Conservation (phyloP, 495 filamentous ascomycete species). For the Tuber calosporum region DNA sequence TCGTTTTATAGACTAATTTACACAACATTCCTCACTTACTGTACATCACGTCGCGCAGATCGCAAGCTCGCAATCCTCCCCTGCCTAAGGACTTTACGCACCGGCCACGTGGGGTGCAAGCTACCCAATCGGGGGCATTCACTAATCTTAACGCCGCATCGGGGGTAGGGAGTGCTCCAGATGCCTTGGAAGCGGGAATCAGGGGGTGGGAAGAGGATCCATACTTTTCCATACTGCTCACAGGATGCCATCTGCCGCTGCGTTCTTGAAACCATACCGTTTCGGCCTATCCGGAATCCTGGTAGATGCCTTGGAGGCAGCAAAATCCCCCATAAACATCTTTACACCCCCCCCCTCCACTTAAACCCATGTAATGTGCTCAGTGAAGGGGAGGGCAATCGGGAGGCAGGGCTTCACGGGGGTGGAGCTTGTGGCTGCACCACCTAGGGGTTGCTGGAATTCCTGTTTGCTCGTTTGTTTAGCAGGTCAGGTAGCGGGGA, state of each 20-base stretch:
- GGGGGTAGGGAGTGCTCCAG: constrained; percentile 46
- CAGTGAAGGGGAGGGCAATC: constrained; percentile 52
- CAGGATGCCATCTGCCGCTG: constrained; percentile 53
- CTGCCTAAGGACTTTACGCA: constrained; percentile 55
- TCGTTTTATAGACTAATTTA: neutral
- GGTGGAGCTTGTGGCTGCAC: constrained; percentile 59
- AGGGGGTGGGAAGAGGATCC: constrained; percentile 8
- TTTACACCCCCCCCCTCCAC: constrained; percentile 32
- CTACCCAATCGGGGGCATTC: constrained; percentile 60
- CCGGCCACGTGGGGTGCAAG: constrained; percentile 55
- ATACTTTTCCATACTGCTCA: constrained; percentile 51
- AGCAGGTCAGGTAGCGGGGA: neutral
- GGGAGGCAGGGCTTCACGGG: constrained; percentile 51
- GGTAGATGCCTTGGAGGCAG: constrained; percentile 49
- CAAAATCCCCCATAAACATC: constrained; percentile 47
- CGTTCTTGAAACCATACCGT: constrained; percentile 50
- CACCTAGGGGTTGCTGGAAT: constrained; percentile 34
- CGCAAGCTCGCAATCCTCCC: constrained; percentile 45
- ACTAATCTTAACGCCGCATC: constrained; percentile 51
- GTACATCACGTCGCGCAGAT: neutral
- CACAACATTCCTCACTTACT: neutral
- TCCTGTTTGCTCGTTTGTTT: neutral
- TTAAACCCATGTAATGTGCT: constrained; percentile 49
- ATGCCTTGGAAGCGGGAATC: neutral
- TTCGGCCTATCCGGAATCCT: constrained; percentile 52